These are phyloP conservation scores for Metroxylon sagu DNA, from an alignment of 176 grass and related monocot species.

Conservation along the genomic window DNA sequence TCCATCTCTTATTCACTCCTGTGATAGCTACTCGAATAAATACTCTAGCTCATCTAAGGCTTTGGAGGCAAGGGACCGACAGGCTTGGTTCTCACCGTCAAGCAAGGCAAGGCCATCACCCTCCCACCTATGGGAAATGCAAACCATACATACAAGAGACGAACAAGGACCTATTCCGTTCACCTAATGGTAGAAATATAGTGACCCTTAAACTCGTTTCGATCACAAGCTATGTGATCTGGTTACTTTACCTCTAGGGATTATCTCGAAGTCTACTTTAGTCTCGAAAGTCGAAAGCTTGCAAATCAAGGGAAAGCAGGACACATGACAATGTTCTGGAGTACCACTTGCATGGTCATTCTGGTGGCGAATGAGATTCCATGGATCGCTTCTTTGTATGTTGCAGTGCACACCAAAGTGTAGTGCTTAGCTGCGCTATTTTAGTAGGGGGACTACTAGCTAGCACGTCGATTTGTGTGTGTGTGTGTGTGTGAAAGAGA, in stretches of 20 bases:
- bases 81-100: slow-evolving; percentile 33
- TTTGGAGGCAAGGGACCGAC: slow-evolving; percentile 24
- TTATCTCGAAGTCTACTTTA: background rate
- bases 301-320: background rate
- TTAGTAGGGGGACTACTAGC: too few relatives aligned
- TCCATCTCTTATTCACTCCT: background rate
- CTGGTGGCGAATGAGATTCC: too few relatives aligned
- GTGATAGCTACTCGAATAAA: slow-evolving; percentile 23
- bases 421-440: too few relatives aligned
- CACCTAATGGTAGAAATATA: background rate
- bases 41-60: slow-evolving; percentile 31
- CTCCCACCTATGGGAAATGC: background rate
- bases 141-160: background rate
- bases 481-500: too few relatives aligned
- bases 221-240: background rate
- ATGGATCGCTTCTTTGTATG: too few relatives aligned
- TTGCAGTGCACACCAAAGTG: too few relatives aligned
- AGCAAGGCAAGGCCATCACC: slow-evolving; percentile 30
- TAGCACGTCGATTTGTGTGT: too few relatives aligned
- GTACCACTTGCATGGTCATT: too few relatives aligned
- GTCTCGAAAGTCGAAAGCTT: background rate
- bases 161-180: background rate
- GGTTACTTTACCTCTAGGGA: background rate
- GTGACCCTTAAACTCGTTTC: background rate
- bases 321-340: too few relatives aligned